Evolutionary conservation across 495 filamentous ascomycete genomes (phyloP).

Genomic region (Talaromyces stipitatus): DNA sequence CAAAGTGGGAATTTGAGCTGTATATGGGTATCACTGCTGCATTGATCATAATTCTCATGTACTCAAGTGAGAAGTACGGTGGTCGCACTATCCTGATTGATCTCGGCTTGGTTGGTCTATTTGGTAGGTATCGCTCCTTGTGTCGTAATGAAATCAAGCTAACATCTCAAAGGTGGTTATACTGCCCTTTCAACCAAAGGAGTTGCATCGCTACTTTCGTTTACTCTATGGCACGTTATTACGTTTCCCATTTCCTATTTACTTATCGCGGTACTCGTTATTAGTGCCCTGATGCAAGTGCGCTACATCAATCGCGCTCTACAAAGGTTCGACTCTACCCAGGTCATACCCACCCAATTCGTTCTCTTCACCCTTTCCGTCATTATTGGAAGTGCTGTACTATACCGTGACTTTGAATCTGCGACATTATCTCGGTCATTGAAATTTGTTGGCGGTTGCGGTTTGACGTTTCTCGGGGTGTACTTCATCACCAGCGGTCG

Average conservation of each 20-base stretch:
- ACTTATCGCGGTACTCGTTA: constrained; percentile 65
- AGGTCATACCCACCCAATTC: constrained; percentile 95
- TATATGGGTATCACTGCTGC: constrained; percentile 71
- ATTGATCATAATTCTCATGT: constrained; percentile 69
- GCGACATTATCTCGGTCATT: constrained; percentile 57
- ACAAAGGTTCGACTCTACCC: constrained; percentile 90
- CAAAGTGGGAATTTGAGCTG: constrained; percentile 80
- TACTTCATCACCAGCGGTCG: constrained; percentile 78
- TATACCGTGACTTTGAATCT: constrained; percentile 91
- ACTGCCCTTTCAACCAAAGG: constrained; percentile 95
- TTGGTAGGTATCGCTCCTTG: constrained; percentile 52
- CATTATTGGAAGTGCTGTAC: constrained; percentile 83
- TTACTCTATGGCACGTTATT: constrained; percentile 75
- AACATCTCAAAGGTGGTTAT: constrained; percentile 62
- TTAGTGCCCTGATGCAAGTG: constrained; percentile 88
- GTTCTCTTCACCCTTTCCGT: constrained; percentile 94
- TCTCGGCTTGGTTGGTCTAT: constrained; percentile 83
- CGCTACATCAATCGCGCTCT: constrained; percentile 92
- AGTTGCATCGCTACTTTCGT: constrained; percentile 87
- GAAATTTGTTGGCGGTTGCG: constrained; percentile 86
- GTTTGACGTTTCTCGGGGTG: constrained; percentile 86
- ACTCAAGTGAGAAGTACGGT: constrained; percentile 75
- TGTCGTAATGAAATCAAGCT: constrained; percentile 16
- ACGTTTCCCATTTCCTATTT: constrained; percentile 89
- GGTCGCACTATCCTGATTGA: constrained; percentile 83